phyloP scores from a whole-genome alignment of 805 yeast genomes.

The Metschnikowia picachoensis region DNA sequence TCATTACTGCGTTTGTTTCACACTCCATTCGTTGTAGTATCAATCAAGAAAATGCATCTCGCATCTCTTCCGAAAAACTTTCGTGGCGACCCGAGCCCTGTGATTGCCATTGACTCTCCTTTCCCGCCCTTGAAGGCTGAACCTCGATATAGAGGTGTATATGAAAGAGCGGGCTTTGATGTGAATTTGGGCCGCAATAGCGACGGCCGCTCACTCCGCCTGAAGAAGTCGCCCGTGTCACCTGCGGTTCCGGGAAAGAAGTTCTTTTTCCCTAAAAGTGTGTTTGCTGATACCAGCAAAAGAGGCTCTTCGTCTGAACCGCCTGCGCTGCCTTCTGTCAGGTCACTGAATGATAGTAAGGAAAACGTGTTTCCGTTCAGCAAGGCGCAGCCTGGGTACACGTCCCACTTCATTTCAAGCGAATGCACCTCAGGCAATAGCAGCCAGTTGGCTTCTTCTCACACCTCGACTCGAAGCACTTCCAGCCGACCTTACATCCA shows the following conservation, averaged over 20 bases:
- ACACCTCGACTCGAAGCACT: neutral
- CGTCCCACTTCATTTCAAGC: neutral
- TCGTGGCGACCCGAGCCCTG: conserved; percentile 20
- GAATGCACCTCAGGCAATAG: neutral
- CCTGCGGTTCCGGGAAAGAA: conserved; percentile 1
- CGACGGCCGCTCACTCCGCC: conserved; percentile 4
- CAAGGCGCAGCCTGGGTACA: neutral
- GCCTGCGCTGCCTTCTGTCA: neutral
- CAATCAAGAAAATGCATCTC: conserved; percentile 13
- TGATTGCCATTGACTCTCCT: conserved; percentile 39
- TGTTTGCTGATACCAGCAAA: neutral
- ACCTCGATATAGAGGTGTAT: conserved; percentile 61
- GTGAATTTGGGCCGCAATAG: conserved; percentile 19
- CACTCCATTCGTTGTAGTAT: no score
- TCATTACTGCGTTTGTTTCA: no score
- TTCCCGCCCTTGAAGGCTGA: conserved; percentile 70
- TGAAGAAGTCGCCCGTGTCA: conserved; percentile 1
- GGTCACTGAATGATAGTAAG: neutral
- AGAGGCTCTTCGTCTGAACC: neutral
- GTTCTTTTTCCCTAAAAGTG: neutral
- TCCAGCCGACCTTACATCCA: conserved; percentile 1
- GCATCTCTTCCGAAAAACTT: conserved; percentile 21
- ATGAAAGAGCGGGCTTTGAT: conserved; percentile 82
- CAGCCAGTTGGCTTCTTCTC: neutral
- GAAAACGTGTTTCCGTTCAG: neutral